These are phyloP conservation scores for Salix udensis DNA, from an alignment of 345 rosid genomes.

Conservation along the genomic window DNA sequence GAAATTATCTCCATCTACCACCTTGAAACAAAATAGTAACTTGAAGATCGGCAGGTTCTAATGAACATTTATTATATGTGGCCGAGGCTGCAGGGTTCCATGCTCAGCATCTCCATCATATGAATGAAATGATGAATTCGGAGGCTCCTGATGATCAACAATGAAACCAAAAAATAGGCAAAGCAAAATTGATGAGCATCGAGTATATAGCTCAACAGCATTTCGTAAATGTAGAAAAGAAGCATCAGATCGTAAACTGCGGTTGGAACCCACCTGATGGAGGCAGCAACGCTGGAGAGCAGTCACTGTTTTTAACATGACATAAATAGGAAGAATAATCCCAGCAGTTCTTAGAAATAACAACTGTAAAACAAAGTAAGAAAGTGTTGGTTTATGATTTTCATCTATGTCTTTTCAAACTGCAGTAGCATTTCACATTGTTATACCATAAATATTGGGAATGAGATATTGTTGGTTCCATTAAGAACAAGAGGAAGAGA, in stretches of 20 bases:
- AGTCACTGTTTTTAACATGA: constrained; percentile 45
- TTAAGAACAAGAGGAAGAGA: constrained; percentile 60
- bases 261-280: constrained; percentile 34
- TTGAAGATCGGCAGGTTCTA: not conserved
- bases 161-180: not conserved
- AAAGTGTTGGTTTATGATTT: not conserved
- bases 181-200: not conserved
- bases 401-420: not conserved
- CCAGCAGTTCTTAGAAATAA: constrained; percentile 56
- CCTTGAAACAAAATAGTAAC: too few relatives aligned
- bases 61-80: constrained; percentile 17
- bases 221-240: not conserved
- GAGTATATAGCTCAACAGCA: not conserved
- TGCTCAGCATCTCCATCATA: constrained; percentile 62
- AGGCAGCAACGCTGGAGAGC: constrained; percentile 41
- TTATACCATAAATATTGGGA: constrained; percentile 56
- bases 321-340: constrained; percentile 65
- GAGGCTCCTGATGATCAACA: constrained; percentile 29
- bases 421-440: not conserved
- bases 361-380: constrained; percentile 35
- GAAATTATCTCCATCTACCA: too few relatives aligned
- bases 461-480: constrained; percentile 40
- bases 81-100: constrained; percentile 26
- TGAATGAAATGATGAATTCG: constrained; percentile 27
- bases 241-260: not conserved